Percentiles rank a stretch among this genome's conserved stretches.
These are phyloP conservation scores for Aspergillus udagawae DNA, from an alignment of 2,329 filamentous ascomycete species.

Conservation along the genomic window DNA sequence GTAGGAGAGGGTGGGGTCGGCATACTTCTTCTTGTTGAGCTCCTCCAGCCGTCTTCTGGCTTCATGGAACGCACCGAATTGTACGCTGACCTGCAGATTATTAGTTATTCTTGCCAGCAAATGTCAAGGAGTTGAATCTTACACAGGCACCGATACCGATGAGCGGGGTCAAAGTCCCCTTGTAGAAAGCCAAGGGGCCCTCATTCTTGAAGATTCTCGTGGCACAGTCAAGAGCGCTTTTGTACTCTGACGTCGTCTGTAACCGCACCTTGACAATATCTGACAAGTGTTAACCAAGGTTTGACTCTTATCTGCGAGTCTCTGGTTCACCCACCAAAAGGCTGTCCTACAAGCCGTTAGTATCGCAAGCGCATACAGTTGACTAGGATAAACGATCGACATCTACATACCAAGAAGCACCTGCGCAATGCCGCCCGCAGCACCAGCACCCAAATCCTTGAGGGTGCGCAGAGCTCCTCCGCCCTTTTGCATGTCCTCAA, in stretches of 20 bases:
- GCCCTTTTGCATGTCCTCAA: slow-evolving; percentile 35
- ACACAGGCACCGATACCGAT: slow-evolving; percentile 96
- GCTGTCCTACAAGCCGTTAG: slow-evolving; percentile 52
- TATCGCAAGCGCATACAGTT: neutral
- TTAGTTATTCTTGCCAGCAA: neutral
- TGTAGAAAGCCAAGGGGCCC: slow-evolving; percentile 91
- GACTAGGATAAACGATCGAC: neutral
- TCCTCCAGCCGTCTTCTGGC: slow-evolving; percentile 82
- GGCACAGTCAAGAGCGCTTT: slow-evolving; percentile 74
- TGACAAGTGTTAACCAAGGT: slow-evolving; percentile 26
- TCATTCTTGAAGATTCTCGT: slow-evolving; percentile 82
- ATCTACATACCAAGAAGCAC: slow-evolving; percentile 75
- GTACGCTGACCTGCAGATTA: slow-evolving; percentile 64
- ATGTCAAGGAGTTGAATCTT: slow-evolving; percentile 20
- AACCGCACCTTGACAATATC: slow-evolving; percentile 98
- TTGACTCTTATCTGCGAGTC: neutral
- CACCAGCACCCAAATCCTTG: slow-evolving; percentile 90
- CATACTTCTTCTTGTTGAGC: slow-evolving; percentile 55
- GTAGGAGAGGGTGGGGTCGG: slow-evolving; percentile 61
- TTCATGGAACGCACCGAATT: slow-evolving; percentile 95
- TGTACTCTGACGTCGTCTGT: slow-evolving; percentile 81
- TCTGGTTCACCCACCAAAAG: slow-evolving; percentile 52
- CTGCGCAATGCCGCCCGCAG: slow-evolving; percentile 87
- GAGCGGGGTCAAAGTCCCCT: slow-evolving; percentile 90
- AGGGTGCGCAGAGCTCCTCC: slow-evolving; percentile 55